Percentiles rank a stretch among this genome's conserved stretches.
Conservation (phyloP, 176 grass and related monocot genomes). For the Oryza glaberrima region DNA sequence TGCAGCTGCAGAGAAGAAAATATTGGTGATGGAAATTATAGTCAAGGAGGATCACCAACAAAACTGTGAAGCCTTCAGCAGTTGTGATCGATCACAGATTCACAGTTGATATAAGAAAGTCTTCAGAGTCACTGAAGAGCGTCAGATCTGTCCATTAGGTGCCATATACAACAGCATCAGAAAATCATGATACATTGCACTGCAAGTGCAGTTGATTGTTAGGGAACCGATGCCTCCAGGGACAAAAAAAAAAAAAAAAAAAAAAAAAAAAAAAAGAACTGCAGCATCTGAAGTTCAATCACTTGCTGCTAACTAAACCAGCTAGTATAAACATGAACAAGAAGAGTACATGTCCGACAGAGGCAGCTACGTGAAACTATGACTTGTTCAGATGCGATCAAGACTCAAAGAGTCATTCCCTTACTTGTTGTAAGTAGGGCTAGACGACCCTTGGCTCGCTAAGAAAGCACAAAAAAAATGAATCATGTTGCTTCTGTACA, state of each 20-base stretch:
- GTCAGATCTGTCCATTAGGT: constrained; percentile 12
- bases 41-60: neutral
- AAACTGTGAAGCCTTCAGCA: neutral
- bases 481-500: constrained; percentile 70
- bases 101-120: neutral
- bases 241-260: neutral
- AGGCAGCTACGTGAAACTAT: constrained; percentile 30
- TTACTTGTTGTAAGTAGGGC: constrained; percentile 47
- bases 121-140: neutral
- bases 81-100: neutral
- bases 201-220: constrained; percentile 34
- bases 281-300: constrained; percentile 1
- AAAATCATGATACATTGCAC: constrained; percentile 44
- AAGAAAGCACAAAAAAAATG: constrained; percentile 55
- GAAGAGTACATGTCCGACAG: constrained; percentile 3
- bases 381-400: constrained; percentile 26
- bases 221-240: neutral
- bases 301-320: constrained; percentile 39
- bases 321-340: constrained; percentile 48
- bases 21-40: neutral
- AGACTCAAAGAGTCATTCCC: constrained; percentile 7
- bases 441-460: constrained; percentile 31
- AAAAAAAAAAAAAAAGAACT: neutral
- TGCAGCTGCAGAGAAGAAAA: neutral
- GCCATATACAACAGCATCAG: constrained; percentile 27